Evolutionary conservation across 345 rosid species (phyloP).

Genomic region (Aquilaria sinensis): DNA sequence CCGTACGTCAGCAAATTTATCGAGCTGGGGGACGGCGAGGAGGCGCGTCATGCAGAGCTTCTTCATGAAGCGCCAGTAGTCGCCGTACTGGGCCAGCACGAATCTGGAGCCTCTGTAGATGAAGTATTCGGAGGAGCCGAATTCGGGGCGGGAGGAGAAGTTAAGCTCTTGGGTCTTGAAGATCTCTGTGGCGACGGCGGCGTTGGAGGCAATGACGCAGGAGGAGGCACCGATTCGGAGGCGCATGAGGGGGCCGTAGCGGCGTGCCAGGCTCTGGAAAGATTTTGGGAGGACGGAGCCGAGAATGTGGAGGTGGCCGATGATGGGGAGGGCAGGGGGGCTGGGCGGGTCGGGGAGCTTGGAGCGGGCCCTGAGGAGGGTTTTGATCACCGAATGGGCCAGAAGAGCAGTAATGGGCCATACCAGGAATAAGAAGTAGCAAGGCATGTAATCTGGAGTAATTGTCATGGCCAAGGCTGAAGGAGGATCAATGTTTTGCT

Average conservation of each 20-base stretch:
- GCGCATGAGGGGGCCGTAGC: conserved; percentile 39
- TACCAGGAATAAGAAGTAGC: conserved; percentile 13
- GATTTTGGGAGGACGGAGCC: conserved; percentile 30
- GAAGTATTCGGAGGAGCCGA: conserved; percentile 37
- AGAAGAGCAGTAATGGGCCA: conserved; percentile 25
- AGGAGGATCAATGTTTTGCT: too few species aligned
- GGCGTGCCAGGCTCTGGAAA: conserved; percentile 31
- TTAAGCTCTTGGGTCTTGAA: conserved; percentile 38
- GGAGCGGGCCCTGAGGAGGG: conserved; percentile 3
- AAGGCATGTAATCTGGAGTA: neutral
- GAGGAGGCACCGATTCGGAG: conserved; percentile 37
- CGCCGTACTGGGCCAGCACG: conserved; percentile 37
- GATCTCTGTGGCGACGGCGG: conserved; percentile 35
- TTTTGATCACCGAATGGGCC: conserved; percentile 12
- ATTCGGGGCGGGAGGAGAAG: conserved; percentile 42
- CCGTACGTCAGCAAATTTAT: conserved; percentile 30
- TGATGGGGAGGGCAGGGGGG: conserved; percentile 41
- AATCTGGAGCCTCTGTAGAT: conserved; percentile 47
- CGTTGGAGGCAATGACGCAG: conserved; percentile 34
- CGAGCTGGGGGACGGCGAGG: conserved; percentile 51
- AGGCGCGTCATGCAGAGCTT: conserved; percentile 69
- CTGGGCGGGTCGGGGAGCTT: conserved; percentile 23
- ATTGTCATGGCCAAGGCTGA: conserved; percentile 11
- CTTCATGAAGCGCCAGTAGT: conserved; percentile 62
- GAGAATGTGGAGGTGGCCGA: conserved; percentile 37